Evolutionary conservation across 352 stramenopile species (phyloP).

Genomic region (Phytophthora ohioensis): DNA sequence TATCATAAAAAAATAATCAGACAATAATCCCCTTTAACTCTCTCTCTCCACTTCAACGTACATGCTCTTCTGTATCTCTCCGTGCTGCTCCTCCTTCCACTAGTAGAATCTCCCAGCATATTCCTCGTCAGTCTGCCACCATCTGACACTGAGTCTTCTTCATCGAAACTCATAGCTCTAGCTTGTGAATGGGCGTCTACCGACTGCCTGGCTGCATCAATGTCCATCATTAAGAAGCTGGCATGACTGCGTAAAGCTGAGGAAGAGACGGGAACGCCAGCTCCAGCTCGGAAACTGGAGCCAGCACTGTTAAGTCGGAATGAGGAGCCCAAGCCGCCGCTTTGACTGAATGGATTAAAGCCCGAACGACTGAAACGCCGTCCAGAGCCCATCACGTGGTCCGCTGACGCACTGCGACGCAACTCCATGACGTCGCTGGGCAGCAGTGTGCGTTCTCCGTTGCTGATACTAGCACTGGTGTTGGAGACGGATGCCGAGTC

Average conservation of each 20-base stretch:
- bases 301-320: constrained; percentile 38
- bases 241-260: constrained; percentile 46
- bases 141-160: constrained; percentile 34
- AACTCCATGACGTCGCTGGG: constrained; percentile 51
- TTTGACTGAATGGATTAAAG: constrained; percentile 38
- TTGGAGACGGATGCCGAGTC: background rate
- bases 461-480: constrained; percentile 1
- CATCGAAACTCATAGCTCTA: constrained; percentile 27
- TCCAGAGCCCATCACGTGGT: constrained; percentile 31
- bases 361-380: constrained; percentile 44
- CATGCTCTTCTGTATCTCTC: constrained; percentile 52
- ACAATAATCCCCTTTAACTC: constrained; percentile 1
- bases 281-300: constrained; percentile 34
- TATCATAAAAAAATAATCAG: constrained; percentile 7
- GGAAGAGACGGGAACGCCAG: constrained; percentile 39
- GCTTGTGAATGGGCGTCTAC: constrained; percentile 34
- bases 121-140: constrained; percentile 48
- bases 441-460: constrained; percentile 31
- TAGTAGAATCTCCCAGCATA: constrained; percentile 50
- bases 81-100: constrained; percentile 33
- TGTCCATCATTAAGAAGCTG: constrained; percentile 66
- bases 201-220: constrained; percentile 52
- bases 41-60: constrained; percentile 32
- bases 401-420: constrained; percentile 46
- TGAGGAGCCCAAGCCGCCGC: constrained; percentile 30